Evolutionary conservation across 2,329 filamentous ascomycete species (phyloP).

Genomic region (Hymenoscyphus occultus): DNA sequence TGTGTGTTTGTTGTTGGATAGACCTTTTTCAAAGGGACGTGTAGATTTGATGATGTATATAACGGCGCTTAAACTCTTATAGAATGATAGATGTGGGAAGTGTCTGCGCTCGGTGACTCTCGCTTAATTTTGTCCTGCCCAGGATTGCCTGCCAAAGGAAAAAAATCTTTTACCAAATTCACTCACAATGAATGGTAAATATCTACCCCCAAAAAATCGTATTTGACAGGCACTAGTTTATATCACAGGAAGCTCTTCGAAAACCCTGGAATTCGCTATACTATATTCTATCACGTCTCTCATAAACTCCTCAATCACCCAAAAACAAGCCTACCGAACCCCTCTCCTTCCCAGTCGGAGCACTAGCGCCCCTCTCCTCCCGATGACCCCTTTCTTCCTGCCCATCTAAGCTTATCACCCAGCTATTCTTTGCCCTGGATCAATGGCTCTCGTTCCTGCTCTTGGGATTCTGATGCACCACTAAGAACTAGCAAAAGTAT

Average conservation of each 20-base stretch:
- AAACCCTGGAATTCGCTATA: slow-evolving; percentile 47
- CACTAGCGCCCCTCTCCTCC: slow-evolving; percentile 58
- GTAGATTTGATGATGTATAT: too few relatives aligned
- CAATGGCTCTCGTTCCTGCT: slow-evolving; percentile 47
- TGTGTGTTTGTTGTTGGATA: too few relatives aligned
- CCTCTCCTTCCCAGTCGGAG: slow-evolving; percentile 39
- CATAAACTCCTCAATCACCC: neutral
- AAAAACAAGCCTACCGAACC: neutral
- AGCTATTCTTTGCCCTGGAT: slow-evolving; percentile 61
- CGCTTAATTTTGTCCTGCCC: slow-evolving; percentile 41
- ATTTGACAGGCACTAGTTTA: neutral
- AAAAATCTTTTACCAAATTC: slow-evolving; percentile 39
- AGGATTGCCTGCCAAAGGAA: slow-evolving; percentile 51
- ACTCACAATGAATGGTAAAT: slow-evolving; percentile 50
- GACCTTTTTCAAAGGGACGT: too few relatives aligned
- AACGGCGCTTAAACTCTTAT: too few relatives aligned
- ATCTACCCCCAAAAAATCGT: neutral
- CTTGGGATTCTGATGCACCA: slow-evolving; percentile 42
- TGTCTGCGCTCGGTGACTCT: too few relatives aligned
- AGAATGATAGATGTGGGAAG: too few relatives aligned
- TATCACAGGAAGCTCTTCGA: slow-evolving; percentile 48
- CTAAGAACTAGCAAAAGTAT: slow-evolving; percentile 42
- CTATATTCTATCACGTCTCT: slow-evolving; percentile 44
- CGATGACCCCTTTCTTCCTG: slow-evolving; percentile 60
- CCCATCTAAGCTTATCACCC: slow-evolving; percentile 56